Conservation (phyloP, 2,329 filamentous ascomycete genomes). For the Sporothrix brasiliensis region DNA sequence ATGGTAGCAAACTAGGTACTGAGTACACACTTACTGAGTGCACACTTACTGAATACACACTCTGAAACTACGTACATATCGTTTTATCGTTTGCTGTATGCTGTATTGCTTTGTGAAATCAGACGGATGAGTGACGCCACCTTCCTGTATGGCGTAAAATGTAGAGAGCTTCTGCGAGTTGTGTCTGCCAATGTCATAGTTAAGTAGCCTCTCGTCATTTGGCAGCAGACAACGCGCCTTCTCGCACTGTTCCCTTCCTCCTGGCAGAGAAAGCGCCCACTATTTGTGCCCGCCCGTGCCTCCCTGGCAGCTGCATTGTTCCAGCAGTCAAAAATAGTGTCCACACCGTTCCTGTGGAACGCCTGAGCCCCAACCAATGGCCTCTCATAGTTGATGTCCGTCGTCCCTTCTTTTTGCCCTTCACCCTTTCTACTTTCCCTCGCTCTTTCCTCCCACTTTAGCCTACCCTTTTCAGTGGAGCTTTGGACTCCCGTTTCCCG, state of each 20-base stretch:
- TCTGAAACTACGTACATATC: too few relatives aligned
- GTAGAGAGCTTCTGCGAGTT: too few relatives aligned
- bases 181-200: too few relatives aligned
- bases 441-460: constrained; percentile 30
- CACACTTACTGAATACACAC: too few relatives aligned
- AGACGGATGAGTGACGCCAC: too few relatives aligned
- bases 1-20: too few relatives aligned
- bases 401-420: constrained; percentile 19
- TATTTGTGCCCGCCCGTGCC: background rate
- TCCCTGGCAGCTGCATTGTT: background rate
- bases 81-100: too few relatives aligned
- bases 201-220: too few relatives aligned
- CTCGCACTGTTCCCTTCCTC: background rate
- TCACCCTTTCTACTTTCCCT: background rate
- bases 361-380: background rate
- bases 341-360: background rate
- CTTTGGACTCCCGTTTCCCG: constrained; percentile 16
- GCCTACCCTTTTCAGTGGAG: constrained; percentile 29
- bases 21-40: too few relatives aligned
- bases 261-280: constrained; percentile 4
- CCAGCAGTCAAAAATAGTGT: background rate
- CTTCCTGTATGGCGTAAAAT: too few relatives aligned
- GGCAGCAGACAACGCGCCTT: too few relatives aligned
- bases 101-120: too few relatives aligned
- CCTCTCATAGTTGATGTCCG: background rate